These are phyloP conservation scores for Melaleuca alternifolia DNA, from an alignment of 345 rosid genomes.

Conservation along the genomic window DNA sequence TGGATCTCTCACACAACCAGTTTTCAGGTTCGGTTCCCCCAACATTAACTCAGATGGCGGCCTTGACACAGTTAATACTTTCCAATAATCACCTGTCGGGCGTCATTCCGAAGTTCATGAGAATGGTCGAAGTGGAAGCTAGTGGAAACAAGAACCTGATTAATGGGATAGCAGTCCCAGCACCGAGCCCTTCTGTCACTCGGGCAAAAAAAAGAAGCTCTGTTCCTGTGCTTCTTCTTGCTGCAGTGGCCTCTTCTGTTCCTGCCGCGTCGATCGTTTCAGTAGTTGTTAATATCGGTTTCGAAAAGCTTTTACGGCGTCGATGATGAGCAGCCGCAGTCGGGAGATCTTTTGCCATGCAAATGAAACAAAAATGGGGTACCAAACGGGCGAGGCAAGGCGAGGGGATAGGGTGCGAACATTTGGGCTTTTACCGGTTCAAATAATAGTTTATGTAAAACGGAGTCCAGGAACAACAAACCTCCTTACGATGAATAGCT, in stretches of 20 bases:
- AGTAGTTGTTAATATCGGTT: slow-evolving; percentile 3
- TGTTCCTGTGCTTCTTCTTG: slow-evolving; percentile 12
- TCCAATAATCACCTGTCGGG: slow-evolving; percentile 55
- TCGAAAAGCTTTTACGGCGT: slow-evolving; percentile 35
- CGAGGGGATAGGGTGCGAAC: not conserved
- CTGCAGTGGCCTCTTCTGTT: slow-evolving; percentile 21
- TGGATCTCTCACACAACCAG: slow-evolving; percentile 63
- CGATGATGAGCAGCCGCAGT: slow-evolving; percentile 18
- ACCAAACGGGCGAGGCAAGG: not conserved
- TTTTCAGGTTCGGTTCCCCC: slow-evolving; percentile 46
- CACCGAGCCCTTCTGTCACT: not conserved
- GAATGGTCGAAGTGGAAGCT: slow-evolving; percentile 4
- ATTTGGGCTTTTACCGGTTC: rapidly evolving
- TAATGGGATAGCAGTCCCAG: not conserved
- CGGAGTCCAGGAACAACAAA: not conserved
- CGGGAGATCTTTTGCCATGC: slow-evolving; percentile 2
- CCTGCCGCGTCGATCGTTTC: slow-evolving; percentile 12
- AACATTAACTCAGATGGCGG: not conserved
- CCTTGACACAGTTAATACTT: slow-evolving; percentile 47
- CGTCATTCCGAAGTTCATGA: slow-evolving; percentile 16
- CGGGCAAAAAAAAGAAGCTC: slow-evolving; percentile 20
- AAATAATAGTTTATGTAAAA: not conserved
- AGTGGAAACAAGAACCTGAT: slow-evolving; percentile 33
- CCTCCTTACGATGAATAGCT: not conserved
- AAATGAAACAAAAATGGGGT: not conserved